Conservation (phyloP, 495 filamentous ascomycete species). For the Aspergillus biplanus region DNA sequence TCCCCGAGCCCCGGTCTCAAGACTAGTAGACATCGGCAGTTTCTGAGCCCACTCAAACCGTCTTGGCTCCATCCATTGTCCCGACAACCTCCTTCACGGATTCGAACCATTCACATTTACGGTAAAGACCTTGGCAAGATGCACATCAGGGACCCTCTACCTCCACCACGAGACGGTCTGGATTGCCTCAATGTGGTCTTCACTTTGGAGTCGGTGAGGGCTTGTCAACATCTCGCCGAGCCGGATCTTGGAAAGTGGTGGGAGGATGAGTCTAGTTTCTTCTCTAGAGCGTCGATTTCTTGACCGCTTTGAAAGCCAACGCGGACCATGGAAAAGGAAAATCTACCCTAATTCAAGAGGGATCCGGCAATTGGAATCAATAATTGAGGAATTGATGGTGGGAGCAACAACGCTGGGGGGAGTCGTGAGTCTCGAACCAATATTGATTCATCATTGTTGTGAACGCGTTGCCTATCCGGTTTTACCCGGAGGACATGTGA, state of each 20-base stretch:
- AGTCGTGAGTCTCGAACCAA: neutral
- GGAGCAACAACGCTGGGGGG: too few relatives aligned
- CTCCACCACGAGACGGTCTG: constrained; percentile 19
- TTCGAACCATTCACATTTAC: constrained; percentile 20
- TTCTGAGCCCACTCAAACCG: constrained; percentile 13
- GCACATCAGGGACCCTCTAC: constrained; percentile 4
- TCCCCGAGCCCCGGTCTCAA: constrained; percentile 27
- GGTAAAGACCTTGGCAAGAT: constrained; percentile 17
- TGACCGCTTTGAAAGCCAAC: constrained; percentile 19
- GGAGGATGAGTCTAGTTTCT: constrained; percentile 5
- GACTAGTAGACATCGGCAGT: constrained; percentile 26
- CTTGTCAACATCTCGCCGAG: constrained; percentile 8
- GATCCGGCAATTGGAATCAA: neutral
- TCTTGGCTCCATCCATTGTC: constrained; percentile 24
- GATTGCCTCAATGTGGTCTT: constrained; percentile 8
- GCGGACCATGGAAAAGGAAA: neutral
- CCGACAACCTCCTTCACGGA: constrained; percentile 16
- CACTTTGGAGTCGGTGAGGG: constrained; percentile 26
- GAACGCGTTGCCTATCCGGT: neutral
- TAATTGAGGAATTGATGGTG: neutral
- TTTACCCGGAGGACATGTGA: constrained; percentile 12
- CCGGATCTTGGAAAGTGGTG: neutral
- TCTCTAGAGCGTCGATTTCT: constrained; percentile 7
- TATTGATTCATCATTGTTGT: neutral
- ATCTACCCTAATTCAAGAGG: neutral